Conservation (phyloP, 169 alveolate species). For the Theileria equi region DNA sequence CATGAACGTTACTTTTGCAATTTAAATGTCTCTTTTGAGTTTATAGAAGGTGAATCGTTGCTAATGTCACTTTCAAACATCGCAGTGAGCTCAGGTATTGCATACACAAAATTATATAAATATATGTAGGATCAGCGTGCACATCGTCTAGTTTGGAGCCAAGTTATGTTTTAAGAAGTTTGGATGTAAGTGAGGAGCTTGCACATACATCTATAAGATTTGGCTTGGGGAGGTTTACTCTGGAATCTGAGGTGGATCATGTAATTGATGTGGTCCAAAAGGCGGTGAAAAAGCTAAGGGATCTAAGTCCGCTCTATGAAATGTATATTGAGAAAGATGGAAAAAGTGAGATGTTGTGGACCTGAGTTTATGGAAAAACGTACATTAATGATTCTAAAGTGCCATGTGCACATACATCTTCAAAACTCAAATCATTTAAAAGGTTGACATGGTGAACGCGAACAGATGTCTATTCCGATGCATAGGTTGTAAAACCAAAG, state of each 20-base stretch:
- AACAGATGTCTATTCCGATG: conserved; percentile 5
- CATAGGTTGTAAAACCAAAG: conserved; percentile 18
- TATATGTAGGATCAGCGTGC: conserved; percentile 86
- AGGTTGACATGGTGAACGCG: background rate
- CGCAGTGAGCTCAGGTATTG: conserved; percentile 86
- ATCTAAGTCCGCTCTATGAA: conserved; percentile 90
- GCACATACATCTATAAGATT: conserved; percentile 96
- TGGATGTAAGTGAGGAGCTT: conserved; percentile 94
- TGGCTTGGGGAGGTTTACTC: conserved; percentile 96
- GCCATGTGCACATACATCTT: conserved; percentile 2
- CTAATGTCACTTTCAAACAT: conserved; percentile 81
- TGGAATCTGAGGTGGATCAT: conserved; percentile 89
- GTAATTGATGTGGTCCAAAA: conserved; percentile 75
- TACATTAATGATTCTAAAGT: conserved; percentile 13
- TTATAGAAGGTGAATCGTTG: conserved; percentile 92
- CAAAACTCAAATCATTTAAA: background rate
- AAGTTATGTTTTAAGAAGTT: conserved; percentile 91
- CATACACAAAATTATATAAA: background rate
- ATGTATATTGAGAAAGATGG: conserved; percentile 74
- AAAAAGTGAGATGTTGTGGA: conserved; percentile 46
- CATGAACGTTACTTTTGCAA: conserved; percentile 85
- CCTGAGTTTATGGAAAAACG: conserved; percentile 13
- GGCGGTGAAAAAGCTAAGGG: conserved; percentile 81
- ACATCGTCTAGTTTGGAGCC: conserved; percentile 87
- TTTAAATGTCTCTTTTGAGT: conserved; percentile 91